These are phyloP conservation scores for Juglanconis oblonga DNA, from an alignment of 2,329 filamentous ascomycete genomes.

Conservation along the genomic window DNA sequence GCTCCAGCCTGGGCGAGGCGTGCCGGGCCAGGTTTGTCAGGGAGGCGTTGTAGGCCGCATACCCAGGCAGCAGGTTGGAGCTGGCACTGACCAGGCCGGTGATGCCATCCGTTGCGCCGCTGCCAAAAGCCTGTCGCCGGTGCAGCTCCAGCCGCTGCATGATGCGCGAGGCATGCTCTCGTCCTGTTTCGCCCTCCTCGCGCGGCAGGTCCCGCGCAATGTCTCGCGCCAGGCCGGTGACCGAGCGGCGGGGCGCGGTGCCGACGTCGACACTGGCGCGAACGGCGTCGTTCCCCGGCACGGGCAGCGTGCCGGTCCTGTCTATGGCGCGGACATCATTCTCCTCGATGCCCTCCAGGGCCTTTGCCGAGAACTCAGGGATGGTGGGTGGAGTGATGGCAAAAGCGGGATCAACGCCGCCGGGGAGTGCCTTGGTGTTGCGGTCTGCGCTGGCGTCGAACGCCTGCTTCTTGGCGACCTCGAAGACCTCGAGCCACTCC, in stretches of 20 bases:
- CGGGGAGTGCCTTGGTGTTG: conserved; percentile 43
- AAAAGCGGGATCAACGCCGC: conserved; percentile 72
- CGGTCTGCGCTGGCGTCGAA: conserved; percentile 68
- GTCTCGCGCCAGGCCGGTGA: conserved; percentile 48
- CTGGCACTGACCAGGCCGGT: conserved; percentile 83
- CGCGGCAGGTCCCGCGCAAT: conserved; percentile 47
- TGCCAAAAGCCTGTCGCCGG: conserved; percentile 67
- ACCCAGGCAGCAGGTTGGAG: conserved; percentile 71
- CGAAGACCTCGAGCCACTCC: conserved; percentile 91
- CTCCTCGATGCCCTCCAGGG: conserved; percentile 41
- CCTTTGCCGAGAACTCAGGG: conserved; percentile 85
- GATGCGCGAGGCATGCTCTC: conserved; percentile 81
- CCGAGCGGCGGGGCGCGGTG: conserved; percentile 49
- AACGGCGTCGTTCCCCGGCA: conserved; percentile 60
- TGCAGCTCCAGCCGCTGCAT: conserved; percentile 92
- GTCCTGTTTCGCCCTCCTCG: conserved; percentile 70
- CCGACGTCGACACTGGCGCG: conserved; percentile 71
- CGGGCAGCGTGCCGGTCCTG: conserved; percentile 60
- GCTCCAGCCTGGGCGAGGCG: conserved; percentile 32
- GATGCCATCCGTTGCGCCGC: conserved; percentile 60
- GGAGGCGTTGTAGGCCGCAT: conserved; percentile 26
- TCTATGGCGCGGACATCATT: conserved; percentile 39
- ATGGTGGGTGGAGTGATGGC: conserved; percentile 85
- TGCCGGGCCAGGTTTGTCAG: conserved; percentile 27
- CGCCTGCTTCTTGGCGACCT: conserved; percentile 88